Conservation (phyloP, 257 asterid species). For the Solanum sejunctum region DNA sequence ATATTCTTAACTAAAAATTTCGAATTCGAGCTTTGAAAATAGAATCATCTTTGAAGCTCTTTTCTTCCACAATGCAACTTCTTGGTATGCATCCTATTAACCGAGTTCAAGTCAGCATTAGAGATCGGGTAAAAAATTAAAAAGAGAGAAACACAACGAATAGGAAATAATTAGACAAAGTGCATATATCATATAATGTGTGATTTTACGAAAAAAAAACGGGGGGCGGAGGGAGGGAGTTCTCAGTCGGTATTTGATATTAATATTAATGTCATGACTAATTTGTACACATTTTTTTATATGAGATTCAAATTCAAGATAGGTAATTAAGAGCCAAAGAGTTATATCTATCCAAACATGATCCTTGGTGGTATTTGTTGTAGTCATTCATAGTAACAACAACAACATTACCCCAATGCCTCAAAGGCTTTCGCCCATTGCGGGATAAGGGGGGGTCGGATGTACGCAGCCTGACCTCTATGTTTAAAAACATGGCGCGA, state of each 20-base stretch:
- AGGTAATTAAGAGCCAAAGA: rapidly evolving
- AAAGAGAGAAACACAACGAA: not conserved
- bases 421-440: too few relatives aligned
- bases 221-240: rapidly evolving
- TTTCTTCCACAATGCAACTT: not conserved
- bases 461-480: too few relatives aligned
- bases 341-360: not conserved
- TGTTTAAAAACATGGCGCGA: too few relatives aligned
- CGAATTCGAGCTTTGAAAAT: not conserved
- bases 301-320: not conserved
- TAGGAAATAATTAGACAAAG: not conserved
- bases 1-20: not conserved
- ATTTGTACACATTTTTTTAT: not conserved
- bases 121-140: not conserved
- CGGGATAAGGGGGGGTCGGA: too few relatives aligned
- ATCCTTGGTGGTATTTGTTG: not conserved
- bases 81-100: rapidly evolving
- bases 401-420: too few relatives aligned
- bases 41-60: not conserved
- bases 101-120: not conserved
- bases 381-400: not conserved
- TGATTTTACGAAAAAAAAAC: not conserved
- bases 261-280: not conserved
- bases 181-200: not conserved
- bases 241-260: rapidly evolving